Evolutionary conservation across 352 stramenopile species (phyloP).

Genomic region (Pythium graminicola): DNA sequence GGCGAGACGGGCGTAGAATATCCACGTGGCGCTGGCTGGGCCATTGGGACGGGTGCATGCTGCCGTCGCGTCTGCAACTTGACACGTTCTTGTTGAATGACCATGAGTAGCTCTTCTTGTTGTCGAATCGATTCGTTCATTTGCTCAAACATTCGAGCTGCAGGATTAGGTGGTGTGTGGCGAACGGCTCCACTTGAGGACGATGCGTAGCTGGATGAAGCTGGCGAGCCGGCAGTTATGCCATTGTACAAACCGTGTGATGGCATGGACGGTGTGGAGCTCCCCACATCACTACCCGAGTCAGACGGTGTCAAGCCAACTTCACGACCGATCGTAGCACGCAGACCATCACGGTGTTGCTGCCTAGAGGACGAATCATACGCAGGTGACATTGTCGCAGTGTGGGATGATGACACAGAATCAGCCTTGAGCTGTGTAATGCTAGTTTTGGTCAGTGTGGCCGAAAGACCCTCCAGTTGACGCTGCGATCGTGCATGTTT

Average conservation of each 20-base stretch:
- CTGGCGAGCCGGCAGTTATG: background rate
- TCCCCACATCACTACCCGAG: slow-evolving; percentile 10
- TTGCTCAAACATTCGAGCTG: slow-evolving; percentile 15
- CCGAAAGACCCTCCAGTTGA: slow-evolving; percentile 12
- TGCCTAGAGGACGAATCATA: background rate
- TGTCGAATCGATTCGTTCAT: slow-evolving; percentile 25
- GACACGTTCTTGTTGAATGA: slow-evolving; percentile 23
- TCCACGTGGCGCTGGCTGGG: too few species aligned
- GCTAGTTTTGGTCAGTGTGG: slow-evolving; percentile 18
- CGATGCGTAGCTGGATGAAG: slow-evolving; percentile 3
- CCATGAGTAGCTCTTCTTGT: slow-evolving; percentile 23
- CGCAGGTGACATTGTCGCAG: slow-evolving; percentile 1
- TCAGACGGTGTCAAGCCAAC: slow-evolving; percentile 14
- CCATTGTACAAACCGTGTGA: background rate
- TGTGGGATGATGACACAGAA: slow-evolving; percentile 7
- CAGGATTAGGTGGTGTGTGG: background rate
- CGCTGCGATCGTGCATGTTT: slow-evolving; percentile 17
- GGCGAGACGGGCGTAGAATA: too few species aligned
- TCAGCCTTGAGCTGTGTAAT: slow-evolving; percentile 4
- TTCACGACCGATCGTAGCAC: slow-evolving; percentile 14
- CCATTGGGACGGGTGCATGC: too few species aligned
- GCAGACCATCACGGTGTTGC: slow-evolving; percentile 1
- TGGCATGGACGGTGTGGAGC: slow-evolving; percentile 7
- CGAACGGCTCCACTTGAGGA: background rate
- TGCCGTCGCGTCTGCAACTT: slow-evolving; percentile 19